Conservation (phyloP, 2,329 filamentous ascomycete species). For the Claviceps monticola region DNA sequence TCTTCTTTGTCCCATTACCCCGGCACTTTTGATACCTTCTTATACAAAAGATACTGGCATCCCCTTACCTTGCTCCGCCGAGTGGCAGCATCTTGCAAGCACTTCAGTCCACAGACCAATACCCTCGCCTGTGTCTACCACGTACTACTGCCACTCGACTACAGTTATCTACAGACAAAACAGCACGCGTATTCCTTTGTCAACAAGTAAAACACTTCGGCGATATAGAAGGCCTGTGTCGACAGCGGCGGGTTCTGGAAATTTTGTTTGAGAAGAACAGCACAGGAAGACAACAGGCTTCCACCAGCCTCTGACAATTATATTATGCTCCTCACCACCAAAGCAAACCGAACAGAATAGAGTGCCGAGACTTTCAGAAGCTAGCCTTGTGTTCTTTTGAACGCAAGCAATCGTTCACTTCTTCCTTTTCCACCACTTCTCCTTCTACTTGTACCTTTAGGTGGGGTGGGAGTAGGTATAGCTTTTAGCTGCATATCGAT, state of each 20-base stretch:
- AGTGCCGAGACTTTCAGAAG: neutral
- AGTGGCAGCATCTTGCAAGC: neutral
- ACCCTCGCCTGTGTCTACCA: neutral
- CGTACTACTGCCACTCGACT: neutral
- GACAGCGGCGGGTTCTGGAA: neutral
- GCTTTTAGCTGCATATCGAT: constrained; percentile 19
- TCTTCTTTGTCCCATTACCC: constrained; percentile 11
- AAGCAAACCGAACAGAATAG: neutral
- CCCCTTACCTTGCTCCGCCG: constrained; percentile 3
- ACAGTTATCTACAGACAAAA: neutral
- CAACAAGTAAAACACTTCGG: neutral
- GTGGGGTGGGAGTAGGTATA: constrained; percentile 27
- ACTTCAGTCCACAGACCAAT: neutral
- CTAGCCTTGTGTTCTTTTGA: neutral
- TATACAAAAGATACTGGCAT: constrained; percentile 16
- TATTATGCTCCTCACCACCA: neutral
- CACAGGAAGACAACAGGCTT: neutral
- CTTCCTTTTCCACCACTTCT: neutral
- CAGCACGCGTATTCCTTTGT: neutral
- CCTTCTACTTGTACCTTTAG: neutral
- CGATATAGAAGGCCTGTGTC: neutral
- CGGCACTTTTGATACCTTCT: constrained; percentile 10
- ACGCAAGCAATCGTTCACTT: neutral
- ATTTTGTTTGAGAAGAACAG: neutral
- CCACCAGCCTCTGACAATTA: neutral